Conservation (phyloP, 129 eudicot genomes). For the Heracleum sosnowskyi region DNA sequence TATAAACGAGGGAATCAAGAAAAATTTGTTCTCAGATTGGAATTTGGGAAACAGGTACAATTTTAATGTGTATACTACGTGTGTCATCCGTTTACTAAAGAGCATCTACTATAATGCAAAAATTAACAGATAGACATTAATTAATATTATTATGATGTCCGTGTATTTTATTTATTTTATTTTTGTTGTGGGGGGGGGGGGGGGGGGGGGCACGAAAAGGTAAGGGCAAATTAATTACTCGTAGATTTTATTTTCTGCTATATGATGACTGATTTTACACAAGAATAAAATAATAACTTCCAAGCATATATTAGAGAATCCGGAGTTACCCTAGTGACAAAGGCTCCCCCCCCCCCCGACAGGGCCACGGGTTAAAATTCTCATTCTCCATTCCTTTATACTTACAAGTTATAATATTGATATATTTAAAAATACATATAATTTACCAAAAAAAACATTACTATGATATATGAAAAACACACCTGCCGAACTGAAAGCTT, state of each 20-base stretch:
- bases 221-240: not conserved
- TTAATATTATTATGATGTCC: too few species aligned
- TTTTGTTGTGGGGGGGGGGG: not conserved
- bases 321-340: not conserved
- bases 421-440: not conserved
- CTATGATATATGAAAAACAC: not conserved
- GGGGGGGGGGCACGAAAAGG: not conserved
- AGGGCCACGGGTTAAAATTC: not conserved
- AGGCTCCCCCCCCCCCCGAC: not conserved
- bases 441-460: not conserved
- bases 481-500: constrained; percentile 96
- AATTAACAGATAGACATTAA: not conserved
- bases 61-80: not conserved
- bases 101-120: not conserved
- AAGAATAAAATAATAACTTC: not conserved
- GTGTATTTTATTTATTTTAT: too few species aligned
- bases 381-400: not conserved
- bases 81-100: not conserved
- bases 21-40: not conserved
- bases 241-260: not conserved
- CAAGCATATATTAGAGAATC: too few species aligned
- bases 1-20: not conserved
- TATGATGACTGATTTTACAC: not conserved
- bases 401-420: not conserved
- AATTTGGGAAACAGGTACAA: not conserved